Base-by-base conservation (phyloP, 2,329 filamentous ascomycete genomes). In the Diaporthe sp. region DNA sequence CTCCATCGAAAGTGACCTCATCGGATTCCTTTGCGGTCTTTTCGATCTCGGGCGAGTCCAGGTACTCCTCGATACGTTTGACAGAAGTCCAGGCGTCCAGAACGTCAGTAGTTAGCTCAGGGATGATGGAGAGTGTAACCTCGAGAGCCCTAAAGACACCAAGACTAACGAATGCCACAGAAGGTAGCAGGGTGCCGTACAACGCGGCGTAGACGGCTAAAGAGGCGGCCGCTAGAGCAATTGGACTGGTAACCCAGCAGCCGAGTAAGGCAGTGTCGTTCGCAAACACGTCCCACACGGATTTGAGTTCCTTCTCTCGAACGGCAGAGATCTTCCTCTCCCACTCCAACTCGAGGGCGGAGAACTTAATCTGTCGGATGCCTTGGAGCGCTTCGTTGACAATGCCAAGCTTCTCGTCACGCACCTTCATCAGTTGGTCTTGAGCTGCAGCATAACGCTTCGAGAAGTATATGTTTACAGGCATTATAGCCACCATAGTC, bases 311-410 rank as follows among this genome's bases (percentile, higher is more conserved):
- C 63, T 88, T 89, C 58, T 92, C 89, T 80, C 94, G 88, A 10
- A 92, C 90, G 77, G 88, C 83, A 77, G 88, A 83, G 81, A 97
- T 94, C 76, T 92, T 93, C 22, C 88, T 86, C 81, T 95, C 91
- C 94, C 94, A 96, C 79, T 94, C 91, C 28, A 86, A 85, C 82
- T 96, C 94, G 2, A 95, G 84, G 1, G 94, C 94, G 0, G 94
- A 94, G 79, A 96, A 95, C 80, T 97, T 97, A 85, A 97, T 95
- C 82, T 97, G 94, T 1, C 94, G 90, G 78, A 96, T 96, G 10
- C 94, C 94, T 79, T 94, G 90, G 1, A 97, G 85, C 0, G 93
- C 93, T 82, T 97, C 94, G 1, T 94, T 94, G 42, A 97, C 89
- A 20, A 95, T 89, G 0, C 90, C 92, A 84, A 95, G 88, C 83